Evolutionary conservation across 1,139 yeast genomes (phyloP).

Genomic region (Taphrina communis): DNA sequence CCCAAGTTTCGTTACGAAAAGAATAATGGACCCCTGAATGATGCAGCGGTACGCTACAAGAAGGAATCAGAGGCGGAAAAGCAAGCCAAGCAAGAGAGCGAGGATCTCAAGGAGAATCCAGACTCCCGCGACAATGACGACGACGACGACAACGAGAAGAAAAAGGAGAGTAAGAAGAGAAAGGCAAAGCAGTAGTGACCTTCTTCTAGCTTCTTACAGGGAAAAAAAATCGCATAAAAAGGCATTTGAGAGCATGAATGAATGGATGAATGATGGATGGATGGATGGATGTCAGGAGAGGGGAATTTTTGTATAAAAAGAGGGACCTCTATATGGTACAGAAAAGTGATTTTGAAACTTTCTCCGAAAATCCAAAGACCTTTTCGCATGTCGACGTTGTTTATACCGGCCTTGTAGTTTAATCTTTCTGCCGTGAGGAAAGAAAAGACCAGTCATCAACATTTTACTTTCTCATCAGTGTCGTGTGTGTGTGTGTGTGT

Average conservation of each 20-base stretch:
- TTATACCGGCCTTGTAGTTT: too few relatives aligned
- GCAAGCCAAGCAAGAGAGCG: conserved; percentile 42
- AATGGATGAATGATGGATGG: background rate
- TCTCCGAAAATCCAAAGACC: background rate
- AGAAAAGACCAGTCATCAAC: background rate
- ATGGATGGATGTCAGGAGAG: background rate
- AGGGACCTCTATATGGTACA: conserved; percentile 13
- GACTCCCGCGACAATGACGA: background rate
- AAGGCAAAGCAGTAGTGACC: background rate
- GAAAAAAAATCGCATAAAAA: background rate
- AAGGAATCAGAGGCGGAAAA: conserved; percentile 35
- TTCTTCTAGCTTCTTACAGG: too few relatives aligned
- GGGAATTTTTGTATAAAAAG: background rate
- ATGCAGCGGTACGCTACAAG: conserved; percentile 19
- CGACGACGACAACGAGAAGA: conserved; percentile 9
- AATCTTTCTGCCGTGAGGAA: background rate
- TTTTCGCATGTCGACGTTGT: too few relatives aligned
- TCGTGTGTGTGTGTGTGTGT: too few relatives aligned
- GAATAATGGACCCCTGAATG: conserved; percentile 30
- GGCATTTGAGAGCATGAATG: background rate
- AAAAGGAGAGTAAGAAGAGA: conserved; percentile 4
- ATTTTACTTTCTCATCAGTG: background rate
- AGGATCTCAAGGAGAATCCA: conserved; percentile 36
- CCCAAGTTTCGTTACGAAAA: conserved; percentile 29
- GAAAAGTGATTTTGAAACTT: background rate